phyloP scores from a whole-genome alignment of 164 flowering plant species.

The Aristolochia californica region DNA sequence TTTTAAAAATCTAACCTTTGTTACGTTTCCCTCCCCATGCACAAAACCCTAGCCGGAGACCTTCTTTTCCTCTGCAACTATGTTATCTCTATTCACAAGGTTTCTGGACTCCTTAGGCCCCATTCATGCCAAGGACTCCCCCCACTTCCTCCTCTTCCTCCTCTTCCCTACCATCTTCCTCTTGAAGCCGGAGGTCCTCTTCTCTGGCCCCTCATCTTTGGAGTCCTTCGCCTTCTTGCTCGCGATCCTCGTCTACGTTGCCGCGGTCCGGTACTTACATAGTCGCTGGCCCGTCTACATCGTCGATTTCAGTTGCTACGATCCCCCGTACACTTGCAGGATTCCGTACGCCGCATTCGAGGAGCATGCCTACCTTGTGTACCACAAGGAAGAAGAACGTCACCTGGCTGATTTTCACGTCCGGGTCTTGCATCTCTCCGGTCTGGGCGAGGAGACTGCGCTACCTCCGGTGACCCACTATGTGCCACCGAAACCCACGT shows the following conservation, averaged over 20 bases:
- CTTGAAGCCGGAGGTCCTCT: not conserved
- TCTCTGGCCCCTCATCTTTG: no score
- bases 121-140: no score
- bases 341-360: not conserved
- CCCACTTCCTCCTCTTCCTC: not conserved
- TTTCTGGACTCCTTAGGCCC: no score
- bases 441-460: constrained; percentile 3
- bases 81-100: no score
- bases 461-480: constrained; percentile 4
- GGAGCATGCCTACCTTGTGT: constrained; percentile 1
- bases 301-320: not conserved
- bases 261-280: not conserved
- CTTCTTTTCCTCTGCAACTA: no score
- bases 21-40: no score
- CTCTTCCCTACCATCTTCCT: not conserved
- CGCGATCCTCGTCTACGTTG: not conserved
- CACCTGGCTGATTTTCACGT: not conserved
- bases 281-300: constrained; percentile 1
- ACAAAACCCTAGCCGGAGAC: no score
- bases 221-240: not conserved
- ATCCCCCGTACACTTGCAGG: constrained; percentile 3
- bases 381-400: not conserved
- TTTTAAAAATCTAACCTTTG: no score
- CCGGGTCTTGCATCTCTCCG: constrained; percentile 1
- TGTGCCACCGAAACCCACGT: not conserved